Base-by-base conservation (phyloP, 192 early-diverging fungal species). In the Coemansia sp. region DNA sequence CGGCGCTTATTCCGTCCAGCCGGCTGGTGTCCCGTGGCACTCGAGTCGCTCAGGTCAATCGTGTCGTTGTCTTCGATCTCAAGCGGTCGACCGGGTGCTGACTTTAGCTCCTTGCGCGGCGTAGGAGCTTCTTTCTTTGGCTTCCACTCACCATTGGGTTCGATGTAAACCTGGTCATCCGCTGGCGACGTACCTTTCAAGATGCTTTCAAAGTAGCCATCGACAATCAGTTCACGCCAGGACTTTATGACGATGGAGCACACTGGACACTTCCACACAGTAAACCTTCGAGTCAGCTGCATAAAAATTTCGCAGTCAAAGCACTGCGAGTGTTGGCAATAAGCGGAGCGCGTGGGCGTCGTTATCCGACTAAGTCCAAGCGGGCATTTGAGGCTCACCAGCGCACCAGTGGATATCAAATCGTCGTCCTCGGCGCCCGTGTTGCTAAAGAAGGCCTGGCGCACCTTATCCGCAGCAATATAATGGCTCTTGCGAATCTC, bases 241-340 rank as follows among this genome's bases (percentile, higher is more conserved):
- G 77, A 73, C 53, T 70, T 61, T 36, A 84, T 70, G 34, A 77
- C 78, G 65, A 83, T 84, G 3, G 87, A 84, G 66, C 93, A 95
- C 1, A 95, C 87, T 0, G 93, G 92, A 44, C 93, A 95, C 53
- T 79, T 86, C 88, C 89, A 92, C 6, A 85, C 86, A 0, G 87
- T 85, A 2, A 84, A 81, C 48, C 85, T 86, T 54, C 88, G 86
- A 48, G 92, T 93, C 69, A 95, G 83, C 50, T 86, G 75, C 44
- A 95, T 78, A 65, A 90, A 94, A 1, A 86, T 88, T 6, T 79
- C 85, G 14, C 80, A 85, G 62, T 95, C 93, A 78, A 93, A 95
- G 72, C 93, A 95, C 72, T 95, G 92, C n/a, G 91, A 56, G 69
- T 95, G 93, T 40, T 86, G 66, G 66, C 93, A 95, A 9, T 75